These are phyloP conservation scores for Ligustrum vulgare DNA, from an alignment of 257 asterid genomes.

Conservation along the genomic window DNA sequence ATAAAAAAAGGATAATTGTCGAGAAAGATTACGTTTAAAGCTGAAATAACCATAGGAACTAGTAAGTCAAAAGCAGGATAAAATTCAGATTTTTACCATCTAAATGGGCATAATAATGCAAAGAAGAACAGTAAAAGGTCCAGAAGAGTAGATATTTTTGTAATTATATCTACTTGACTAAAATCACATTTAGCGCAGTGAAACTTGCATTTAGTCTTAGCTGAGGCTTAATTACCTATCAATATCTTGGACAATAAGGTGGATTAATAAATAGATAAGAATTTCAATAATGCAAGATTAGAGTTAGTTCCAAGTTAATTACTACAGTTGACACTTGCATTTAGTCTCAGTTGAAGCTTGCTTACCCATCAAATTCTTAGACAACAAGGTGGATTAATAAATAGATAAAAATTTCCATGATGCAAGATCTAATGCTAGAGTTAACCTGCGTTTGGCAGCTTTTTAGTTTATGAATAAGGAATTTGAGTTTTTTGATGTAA, in stretches of 20 bases:
- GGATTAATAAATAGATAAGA: not conserved
- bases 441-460: too few species aligned
- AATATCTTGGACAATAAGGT: not conserved
- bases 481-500: too few species aligned
- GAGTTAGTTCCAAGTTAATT: not conserved
- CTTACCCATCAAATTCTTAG: not conserved
- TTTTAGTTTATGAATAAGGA: too few species aligned
- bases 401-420: not conserved
- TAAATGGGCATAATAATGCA: not conserved
- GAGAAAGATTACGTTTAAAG: not conserved
- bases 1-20: not conserved
- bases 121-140: not conserved
- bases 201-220: not conserved
- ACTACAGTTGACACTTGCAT: not conserved
- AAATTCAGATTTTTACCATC: not conserved
- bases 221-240: not conserved
- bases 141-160: not conserved
- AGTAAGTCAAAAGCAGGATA: not conserved
- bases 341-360: not conserved
- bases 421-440: not conserved
- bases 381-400: not conserved
- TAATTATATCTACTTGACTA: not conserved
- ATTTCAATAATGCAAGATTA: not conserved
- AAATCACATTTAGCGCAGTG: not conserved
- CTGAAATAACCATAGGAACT: not conserved